Conservation (phyloP, 441 rosid genomes). For the Gossypium gossypioides region DNA sequence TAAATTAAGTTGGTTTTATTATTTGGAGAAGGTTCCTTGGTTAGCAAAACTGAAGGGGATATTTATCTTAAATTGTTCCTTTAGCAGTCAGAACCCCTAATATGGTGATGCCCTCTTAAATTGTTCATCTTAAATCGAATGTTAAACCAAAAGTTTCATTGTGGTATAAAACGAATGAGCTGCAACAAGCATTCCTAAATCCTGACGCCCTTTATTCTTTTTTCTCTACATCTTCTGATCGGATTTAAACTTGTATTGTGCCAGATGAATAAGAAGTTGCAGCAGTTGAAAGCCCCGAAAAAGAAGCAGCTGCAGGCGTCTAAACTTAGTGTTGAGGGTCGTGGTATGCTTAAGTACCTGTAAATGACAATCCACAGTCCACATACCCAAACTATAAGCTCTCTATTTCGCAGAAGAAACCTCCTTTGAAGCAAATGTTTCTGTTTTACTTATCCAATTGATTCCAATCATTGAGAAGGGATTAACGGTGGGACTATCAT, state of each 20-base stretch:
- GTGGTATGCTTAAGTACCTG: constrained; percentile 89
- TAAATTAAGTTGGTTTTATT: background rate
- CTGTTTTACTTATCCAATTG: background rate
- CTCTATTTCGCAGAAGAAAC: background rate
- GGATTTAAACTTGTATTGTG: background rate
- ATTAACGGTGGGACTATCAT: background rate
- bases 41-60: background rate
- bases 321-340: constrained; percentile 85
- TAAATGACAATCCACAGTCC: constrained; percentile 18
- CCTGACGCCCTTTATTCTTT: background rate
- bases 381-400: background rate
- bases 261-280: constrained; percentile 93
- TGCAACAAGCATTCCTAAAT: background rate
- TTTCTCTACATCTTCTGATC: background rate
- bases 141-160: too few relatives aligned
- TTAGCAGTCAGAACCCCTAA: background rate
- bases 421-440: background rate
- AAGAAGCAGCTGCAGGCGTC: constrained; percentile 88
- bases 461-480: background rate
- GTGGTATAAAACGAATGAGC: background rate
- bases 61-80: background rate
- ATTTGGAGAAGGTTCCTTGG: background rate
- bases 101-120: background rate
- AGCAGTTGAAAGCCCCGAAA: constrained; percentile 88
- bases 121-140: background rate